A percentile compares a stretch with the other conserved stretches of the same genome.
phyloP scores from a whole-genome alignment of 208 protist species.

The Leishmania amazonensis region DNA sequence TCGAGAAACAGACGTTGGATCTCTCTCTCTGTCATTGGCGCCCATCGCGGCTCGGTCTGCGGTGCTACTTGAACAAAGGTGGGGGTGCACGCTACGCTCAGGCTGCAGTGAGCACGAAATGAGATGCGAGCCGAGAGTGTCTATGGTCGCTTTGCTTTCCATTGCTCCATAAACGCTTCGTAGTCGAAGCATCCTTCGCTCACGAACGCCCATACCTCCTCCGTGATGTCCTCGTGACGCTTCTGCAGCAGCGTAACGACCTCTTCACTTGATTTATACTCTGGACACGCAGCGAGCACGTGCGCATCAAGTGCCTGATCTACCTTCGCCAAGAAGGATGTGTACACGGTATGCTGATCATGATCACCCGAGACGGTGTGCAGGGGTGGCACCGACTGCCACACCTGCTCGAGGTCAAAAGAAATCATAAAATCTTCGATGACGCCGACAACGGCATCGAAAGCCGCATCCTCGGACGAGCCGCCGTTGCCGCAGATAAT shows the following conservation, averaged over 20 bases:
- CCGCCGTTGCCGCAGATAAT: constrained; percentile 59
- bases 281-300: constrained; percentile 40
- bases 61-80: background rate
- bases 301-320: constrained; percentile 64
- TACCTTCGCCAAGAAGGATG: constrained; percentile 49
- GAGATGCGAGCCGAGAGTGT: background rate
- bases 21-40: background rate
- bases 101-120: background rate
- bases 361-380: constrained; percentile 55
- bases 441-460: constrained; percentile 74
- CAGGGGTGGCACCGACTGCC: constrained; percentile 47
- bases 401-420: constrained; percentile 54
- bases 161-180: constrained; percentile 60
- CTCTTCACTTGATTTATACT: constrained; percentile 28
- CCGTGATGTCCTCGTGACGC: constrained; percentile 69
- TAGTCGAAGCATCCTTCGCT: constrained; percentile 88
- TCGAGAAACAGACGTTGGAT: background rate
- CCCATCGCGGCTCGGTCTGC: background rate
- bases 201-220: constrained; percentile 85
- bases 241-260: constrained; percentile 49
- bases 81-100: background rate
- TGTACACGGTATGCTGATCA: constrained; percentile 60
- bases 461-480: constrained; percentile 59
- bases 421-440: constrained; percentile 90
- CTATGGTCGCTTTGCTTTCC: constrained; percentile 41